phyloP scores from a whole-genome alignment of 192 early-diverging fungal genomes.

The Backusella morwellensis region DNA sequence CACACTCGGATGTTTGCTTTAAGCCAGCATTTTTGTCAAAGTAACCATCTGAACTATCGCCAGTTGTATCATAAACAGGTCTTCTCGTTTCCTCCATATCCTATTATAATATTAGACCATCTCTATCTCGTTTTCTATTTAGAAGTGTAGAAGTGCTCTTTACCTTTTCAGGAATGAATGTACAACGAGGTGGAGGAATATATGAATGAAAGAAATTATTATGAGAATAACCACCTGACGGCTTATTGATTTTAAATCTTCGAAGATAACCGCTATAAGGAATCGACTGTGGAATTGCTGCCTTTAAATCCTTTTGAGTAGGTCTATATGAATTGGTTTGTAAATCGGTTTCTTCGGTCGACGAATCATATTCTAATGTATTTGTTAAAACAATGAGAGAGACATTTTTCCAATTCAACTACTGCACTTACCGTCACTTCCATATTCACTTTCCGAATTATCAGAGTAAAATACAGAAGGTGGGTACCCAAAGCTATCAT shows the following conservation, averaged over 20 bases:
- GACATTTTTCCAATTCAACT: neutral
- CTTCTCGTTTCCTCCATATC: neutral
- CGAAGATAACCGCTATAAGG: conserved; percentile 18
- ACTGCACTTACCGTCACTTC: conserved; percentile 7
- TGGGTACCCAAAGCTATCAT: conserved; percentile 11
- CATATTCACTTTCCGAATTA: conserved; percentile 22
- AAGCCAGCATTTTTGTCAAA: neutral
- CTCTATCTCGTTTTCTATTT: neutral
- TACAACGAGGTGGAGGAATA: conserved; percentile 45
- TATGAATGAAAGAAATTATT: conserved; percentile 39
- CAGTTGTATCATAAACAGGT: neutral
- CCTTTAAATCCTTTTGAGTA: conserved; percentile 1
- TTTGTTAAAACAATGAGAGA: neutral
- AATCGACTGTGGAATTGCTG: conserved; percentile 21
- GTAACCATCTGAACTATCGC: neutral
- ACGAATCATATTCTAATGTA: neutral
- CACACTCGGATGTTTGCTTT: conserved; percentile 13
- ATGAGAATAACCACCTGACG: neutral
- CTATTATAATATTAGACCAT: neutral
- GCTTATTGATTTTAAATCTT: conserved; percentile 1
- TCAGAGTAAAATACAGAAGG: conserved; percentile 5
- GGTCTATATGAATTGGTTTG: neutral
- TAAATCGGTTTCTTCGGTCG: neutral
- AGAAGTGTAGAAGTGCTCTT: neutral
- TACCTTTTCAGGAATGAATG: conserved; percentile 44